These are phyloP conservation scores for Terfezia boudieri DNA, from an alignment of 495 filamentous ascomycete species.

Conservation along the genomic window DNA sequence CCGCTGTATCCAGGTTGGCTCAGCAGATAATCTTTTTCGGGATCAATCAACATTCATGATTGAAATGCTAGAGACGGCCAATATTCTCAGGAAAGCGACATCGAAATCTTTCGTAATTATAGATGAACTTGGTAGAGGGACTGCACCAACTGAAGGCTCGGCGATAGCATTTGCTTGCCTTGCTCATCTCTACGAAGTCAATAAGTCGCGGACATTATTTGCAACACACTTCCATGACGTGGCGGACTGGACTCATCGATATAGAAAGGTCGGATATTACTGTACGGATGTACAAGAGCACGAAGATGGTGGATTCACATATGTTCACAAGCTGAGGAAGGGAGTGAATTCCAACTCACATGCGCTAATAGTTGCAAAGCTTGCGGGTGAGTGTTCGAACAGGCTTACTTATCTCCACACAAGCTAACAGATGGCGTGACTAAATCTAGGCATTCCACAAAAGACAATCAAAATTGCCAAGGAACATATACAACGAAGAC, in stretches of 20 bases:
- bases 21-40: constrained; percentile 73
- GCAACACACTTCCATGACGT: constrained; percentile 86
- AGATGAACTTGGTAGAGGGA: constrained; percentile 92
- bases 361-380: constrained; percentile 70
- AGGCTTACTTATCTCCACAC: too few species aligned
- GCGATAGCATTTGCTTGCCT: constrained; percentile 78
- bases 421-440: too few species aligned
- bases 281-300: constrained; percentile 77
- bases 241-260: constrained; percentile 48
- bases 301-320: constrained; percentile 44
- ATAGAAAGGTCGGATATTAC: constrained; percentile 48
- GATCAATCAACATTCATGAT: constrained; percentile 95
- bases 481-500: too few species aligned
- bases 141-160: constrained; percentile 71
- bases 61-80: constrained; percentile 58
- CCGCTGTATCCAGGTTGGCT: constrained; percentile 34
- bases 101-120: constrained; percentile 78
- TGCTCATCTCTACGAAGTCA: constrained; percentile 54
- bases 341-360: constrained; percentile 76
- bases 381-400: constrained; percentile 36
- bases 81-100: constrained; percentile 44
- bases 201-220: constrained; percentile 61
- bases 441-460: too few species aligned
- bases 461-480: too few species aligned
- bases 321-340: constrained; percentile 54